Conservation (phyloP, 345 rosid species). For the Jatropha curcas region DNA sequence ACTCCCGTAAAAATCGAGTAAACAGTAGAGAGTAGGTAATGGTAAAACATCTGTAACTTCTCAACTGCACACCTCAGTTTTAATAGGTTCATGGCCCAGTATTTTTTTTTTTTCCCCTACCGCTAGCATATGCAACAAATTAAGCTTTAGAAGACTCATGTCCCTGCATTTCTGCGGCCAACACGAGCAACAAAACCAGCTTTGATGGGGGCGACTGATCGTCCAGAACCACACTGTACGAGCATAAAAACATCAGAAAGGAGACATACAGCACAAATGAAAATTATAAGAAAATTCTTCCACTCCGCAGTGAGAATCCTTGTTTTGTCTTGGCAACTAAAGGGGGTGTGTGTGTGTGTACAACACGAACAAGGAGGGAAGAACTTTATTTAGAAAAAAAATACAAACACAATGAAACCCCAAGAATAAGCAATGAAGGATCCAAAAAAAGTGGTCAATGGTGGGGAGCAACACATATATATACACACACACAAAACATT, state of each 20-base stretch:
- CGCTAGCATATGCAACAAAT: conserved; percentile 5
- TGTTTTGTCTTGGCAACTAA: no score
- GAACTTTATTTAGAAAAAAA: no score
- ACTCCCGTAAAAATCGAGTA: background rate
- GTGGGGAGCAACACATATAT: no score
- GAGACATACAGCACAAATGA: background rate
- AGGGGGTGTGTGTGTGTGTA: no score
- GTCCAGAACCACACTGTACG: conserved; percentile 89
- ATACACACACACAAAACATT: no score
- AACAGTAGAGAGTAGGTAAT: background rate
- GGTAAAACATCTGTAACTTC: background rate
- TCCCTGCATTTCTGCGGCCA: conserved; percentile 78
- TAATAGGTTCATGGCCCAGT: conserved; percentile 36
- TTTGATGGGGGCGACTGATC: conserved; percentile 95
- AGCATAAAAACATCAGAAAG: background rate
- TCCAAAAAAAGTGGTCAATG: no score
- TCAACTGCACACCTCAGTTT: background rate
- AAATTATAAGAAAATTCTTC: background rate
- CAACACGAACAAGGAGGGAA: background rate
- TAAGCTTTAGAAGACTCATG: conserved; percentile 30
- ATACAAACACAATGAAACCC: background rate
- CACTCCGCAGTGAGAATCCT: no score
- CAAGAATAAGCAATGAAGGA: no score
- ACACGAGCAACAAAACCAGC: conserved; percentile 98
- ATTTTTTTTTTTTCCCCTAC: no score